A percentile compares a stretch with the other conserved stretches of the same genome.
These are phyloP conservation scores for Apium graveolens DNA, from an alignment of 129 eudicot genomes.

Conservation along the genomic window DNA sequence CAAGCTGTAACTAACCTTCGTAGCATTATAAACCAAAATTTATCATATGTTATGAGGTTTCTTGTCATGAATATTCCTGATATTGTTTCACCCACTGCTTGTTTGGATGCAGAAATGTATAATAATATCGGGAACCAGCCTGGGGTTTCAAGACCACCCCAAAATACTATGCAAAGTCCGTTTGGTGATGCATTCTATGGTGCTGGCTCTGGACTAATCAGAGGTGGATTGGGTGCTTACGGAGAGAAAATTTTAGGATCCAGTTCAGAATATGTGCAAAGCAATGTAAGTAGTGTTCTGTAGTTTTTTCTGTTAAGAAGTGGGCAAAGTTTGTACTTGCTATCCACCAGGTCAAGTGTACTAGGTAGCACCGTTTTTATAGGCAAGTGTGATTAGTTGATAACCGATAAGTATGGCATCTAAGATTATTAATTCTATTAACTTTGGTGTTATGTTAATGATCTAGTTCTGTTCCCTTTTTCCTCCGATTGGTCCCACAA, in stretches of 20 bases:
- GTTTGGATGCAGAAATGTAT: constrained; percentile 28
- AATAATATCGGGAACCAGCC: constrained; percentile 36
- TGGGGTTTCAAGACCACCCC: constrained; percentile 22
- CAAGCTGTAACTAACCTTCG: not conserved
- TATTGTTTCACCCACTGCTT: not conserved
- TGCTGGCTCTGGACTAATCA: constrained; percentile 29
- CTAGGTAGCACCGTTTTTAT: not conserved
- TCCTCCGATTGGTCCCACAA: not conserved
- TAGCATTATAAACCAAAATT: not conserved
- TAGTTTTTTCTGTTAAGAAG: not conserved
- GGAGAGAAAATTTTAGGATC: constrained; percentile 33
- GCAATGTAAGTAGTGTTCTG: constrained; percentile 26
- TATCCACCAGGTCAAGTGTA: not conserved
- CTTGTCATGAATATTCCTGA: not conserved
- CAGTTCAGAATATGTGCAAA: constrained; percentile 31
- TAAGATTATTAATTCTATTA: not conserved
- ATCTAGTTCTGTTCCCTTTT: not conserved
- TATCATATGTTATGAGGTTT: not conserved
- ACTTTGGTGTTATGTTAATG: not conserved
- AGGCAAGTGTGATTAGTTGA: not conserved
- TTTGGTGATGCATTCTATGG: constrained; percentile 35
- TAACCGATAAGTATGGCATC: too few species aligned
- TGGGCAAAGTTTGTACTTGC: not conserved
- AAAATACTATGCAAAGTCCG: constrained; percentile 19
- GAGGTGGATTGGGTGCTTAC: constrained; percentile 32